Conservation (phyloP, 2,329 filamentous ascomycete species). For the Paraphaeosphaeria sporulosa region DNA sequence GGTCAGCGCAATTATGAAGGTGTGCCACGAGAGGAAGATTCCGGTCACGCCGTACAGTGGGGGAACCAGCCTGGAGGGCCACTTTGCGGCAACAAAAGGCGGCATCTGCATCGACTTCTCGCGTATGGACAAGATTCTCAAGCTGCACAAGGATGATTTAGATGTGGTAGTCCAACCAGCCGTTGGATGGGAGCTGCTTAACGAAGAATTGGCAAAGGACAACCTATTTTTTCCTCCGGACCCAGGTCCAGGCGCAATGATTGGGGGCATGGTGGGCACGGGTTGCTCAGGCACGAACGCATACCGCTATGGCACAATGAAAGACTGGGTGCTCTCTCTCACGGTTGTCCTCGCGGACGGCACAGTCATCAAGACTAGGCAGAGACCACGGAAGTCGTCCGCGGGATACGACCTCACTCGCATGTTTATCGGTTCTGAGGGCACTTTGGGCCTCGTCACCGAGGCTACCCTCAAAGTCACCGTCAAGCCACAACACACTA, state of each 20-base stretch:
- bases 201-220: conserved; percentile 74
- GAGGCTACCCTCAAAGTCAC: conserved; percentile 90
- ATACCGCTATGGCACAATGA: conserved; percentile 93
- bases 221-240: conserved; percentile 92
- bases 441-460: conserved; percentile 88
- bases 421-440: conserved; percentile 89
- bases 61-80: conserved; percentile 88
- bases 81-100: conserved; percentile 82
- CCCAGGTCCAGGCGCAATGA: conserved; percentile 89
- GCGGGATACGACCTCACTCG: conserved; percentile 92
- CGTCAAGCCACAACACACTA: conserved; percentile 78
- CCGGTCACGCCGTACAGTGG: conserved; percentile 89
- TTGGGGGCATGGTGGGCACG: conserved; percentile 86
- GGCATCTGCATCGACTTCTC: conserved; percentile 88
- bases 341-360: conserved; percentile 92
- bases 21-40: conserved; percentile 81
- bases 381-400: conserved; percentile 86
- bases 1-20: conserved; percentile 85
- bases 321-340: conserved; percentile 87
- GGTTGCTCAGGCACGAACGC: conserved; percentile 84
- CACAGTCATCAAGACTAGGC: conserved; percentile 86
- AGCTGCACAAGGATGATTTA: conserved; percentile 74
- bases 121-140: conserved; percentile 82
- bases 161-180: conserved; percentile 68
- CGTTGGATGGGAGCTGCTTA: conserved; percentile 85